Percentiles rank a stretch among this genome's conserved stretches.
These are phyloP conservation scores for Dicorynia guianensis DNA, from an alignment of 306 rosid species.

Conservation along the genomic window DNA sequence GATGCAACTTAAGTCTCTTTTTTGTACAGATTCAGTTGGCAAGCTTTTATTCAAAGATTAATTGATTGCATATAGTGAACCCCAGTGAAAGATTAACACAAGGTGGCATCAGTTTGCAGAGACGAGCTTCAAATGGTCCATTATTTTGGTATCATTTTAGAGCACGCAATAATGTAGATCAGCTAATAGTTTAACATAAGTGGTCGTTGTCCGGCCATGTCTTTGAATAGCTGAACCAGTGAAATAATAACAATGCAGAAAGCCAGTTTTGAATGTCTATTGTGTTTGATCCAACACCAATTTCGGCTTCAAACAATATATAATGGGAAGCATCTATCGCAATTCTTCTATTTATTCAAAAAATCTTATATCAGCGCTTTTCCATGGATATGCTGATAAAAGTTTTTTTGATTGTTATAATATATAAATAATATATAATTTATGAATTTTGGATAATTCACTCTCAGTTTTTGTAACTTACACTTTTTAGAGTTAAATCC, in stretches of 20 bases:
- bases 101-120: constrained; percentile 25
- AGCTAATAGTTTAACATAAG: constrained; percentile 30
- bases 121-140: constrained; percentile 36
- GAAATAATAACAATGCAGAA: constrained; percentile 28
- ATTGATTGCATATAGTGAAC: constrained; percentile 40
- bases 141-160: constrained; percentile 25
- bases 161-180: constrained; percentile 48
- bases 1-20: constrained; percentile 13
- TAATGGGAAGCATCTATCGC: neutral
- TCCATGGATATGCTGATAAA: no score
- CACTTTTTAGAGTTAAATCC: no score
- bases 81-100: constrained; percentile 29
- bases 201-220: neutral
- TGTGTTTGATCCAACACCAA: neutral
- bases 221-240: constrained; percentile 20
- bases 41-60: constrained; percentile 30
- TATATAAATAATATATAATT: no score
- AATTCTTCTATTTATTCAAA: neutral
- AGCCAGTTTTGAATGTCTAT: neutral
- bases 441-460: no score
- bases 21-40: constrained; percentile 56
- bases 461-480: no score
- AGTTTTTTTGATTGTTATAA: no score
- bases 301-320: neutral
- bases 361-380: no score